Conservation (phyloP, 176 grass and related monocot species). For the Triticum timopheevii region DNA sequence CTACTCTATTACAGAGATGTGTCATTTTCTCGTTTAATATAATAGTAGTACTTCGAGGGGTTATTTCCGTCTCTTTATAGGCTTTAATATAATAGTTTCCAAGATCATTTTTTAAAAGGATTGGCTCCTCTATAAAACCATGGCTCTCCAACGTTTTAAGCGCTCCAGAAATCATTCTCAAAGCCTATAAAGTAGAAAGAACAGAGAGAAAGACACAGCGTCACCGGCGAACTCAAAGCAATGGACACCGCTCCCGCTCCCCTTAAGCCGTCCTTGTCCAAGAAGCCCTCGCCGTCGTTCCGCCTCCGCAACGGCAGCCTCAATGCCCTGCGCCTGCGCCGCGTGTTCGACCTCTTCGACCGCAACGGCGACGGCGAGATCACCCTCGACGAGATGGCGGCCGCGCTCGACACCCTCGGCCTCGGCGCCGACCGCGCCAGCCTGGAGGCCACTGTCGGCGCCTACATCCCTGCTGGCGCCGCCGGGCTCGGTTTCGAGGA, state of each 20-base stretch:
- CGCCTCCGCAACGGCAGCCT: constrained; percentile 94
- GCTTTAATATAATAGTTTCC: too few relatives aligned
- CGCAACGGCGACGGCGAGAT: constrained; percentile 92
- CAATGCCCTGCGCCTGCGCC: constrained; percentile 77
- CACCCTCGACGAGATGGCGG: constrained; percentile 77
- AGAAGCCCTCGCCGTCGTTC: constrained; percentile 75
- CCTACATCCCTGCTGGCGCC: constrained; percentile 62
- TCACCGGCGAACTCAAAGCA: background rate
- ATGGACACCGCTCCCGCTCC: constrained; percentile 21
- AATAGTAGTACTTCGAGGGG: too few relatives aligned
- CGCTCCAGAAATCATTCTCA: background rate
- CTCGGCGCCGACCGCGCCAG: constrained; percentile 65
- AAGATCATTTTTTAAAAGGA: background rate
- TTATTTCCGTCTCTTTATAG: background rate
- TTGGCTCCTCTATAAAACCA: constrained; percentile 8
- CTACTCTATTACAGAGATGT: too few relatives aligned
- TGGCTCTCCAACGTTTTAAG: background rate
- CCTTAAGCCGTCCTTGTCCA: constrained; percentile 42
- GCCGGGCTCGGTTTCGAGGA: constrained; percentile 67
- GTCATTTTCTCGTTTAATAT: too few relatives aligned
- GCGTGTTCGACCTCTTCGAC: constrained; percentile 96
- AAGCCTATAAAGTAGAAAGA: background rate
- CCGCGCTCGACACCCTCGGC: constrained; percentile 78
- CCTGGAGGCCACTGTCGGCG: constrained; percentile 55
- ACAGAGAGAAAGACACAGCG: background rate